Percentiles rank a stretch among this genome's conserved stretches.
These are phyloP conservation scores for Starmera stellimalicola DNA, from an alignment of 1,139 yeast genomes.

Conservation along the genomic window DNA sequence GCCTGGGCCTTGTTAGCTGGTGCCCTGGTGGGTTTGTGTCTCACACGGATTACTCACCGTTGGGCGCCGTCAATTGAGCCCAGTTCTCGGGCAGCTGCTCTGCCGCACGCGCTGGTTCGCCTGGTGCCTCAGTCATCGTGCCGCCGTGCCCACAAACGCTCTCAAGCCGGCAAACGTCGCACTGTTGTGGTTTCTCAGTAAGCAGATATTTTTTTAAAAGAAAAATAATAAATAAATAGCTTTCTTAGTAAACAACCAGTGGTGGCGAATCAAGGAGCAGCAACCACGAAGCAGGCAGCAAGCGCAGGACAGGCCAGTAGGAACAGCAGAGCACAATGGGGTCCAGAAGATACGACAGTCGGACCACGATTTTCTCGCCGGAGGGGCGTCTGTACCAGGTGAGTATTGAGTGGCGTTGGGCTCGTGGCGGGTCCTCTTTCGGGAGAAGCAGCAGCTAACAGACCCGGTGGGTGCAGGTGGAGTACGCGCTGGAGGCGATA, in stretches of 20 bases:
- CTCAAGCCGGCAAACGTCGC: no score
- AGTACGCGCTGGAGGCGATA: conserved; percentile 95
- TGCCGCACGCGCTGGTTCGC: neutral
- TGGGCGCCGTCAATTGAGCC: conserved; percentile 23
- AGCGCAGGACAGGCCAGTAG: neutral
- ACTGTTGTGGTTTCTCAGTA: no score
- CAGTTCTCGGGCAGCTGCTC: conserved; percentile 8
- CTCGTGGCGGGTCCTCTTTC: no score
- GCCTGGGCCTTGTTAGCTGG: no score
- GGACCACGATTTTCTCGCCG: conserved; percentile 97
- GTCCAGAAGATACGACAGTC: conserved; percentile 84
- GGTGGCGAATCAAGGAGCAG: no score
- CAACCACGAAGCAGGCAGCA: no score
- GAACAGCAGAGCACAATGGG: conserved; percentile 14
- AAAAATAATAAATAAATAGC: neutral
- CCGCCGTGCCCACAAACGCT: no score
- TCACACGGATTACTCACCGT: conserved; percentile 11
- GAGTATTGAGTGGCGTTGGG: conserved; percentile 14
- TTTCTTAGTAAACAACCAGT: no score
- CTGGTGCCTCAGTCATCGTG: neutral
- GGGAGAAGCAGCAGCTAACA: no score
- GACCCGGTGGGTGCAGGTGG: conserved; percentile 53
- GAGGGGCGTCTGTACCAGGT: conserved; percentile 94
- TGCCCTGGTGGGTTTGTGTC: neutral
- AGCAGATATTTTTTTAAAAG: no score